A percentile compares a stretch with the other conserved stretches of the same genome.
phyloP scores from a whole-genome alignment of 1,284 basidiomycete species.

The Ustilago hordei region DNA sequence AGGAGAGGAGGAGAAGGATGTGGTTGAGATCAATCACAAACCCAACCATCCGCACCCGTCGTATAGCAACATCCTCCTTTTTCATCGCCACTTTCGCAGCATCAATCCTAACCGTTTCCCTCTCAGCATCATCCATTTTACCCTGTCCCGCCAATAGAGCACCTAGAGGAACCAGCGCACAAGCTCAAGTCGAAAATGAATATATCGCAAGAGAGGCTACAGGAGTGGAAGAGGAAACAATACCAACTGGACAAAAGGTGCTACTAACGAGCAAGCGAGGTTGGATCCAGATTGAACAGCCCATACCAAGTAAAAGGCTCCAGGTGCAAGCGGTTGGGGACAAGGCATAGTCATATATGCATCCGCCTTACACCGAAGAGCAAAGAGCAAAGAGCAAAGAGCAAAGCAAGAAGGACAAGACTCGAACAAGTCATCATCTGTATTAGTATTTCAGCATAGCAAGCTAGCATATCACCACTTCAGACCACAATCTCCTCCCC shows the following conservation, averaged over 20 bases:
- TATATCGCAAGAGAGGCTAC: background rate
- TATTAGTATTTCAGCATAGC: background rate
- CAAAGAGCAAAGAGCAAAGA: background rate
- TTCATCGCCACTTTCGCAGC: constrained; percentile 56
- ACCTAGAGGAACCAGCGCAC: background rate
- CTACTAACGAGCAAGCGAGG: constrained; percentile 49
- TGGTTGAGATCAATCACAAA: constrained; percentile 16
- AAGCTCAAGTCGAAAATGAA: constrained; percentile 2
- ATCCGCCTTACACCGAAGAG: background rate
- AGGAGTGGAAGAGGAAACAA: background rate
- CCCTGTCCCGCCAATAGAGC: constrained; percentile 54
- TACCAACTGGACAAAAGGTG: constrained; percentile 43
- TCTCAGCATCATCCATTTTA: constrained; percentile 54
- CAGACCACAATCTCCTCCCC: background rate
- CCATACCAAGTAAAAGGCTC: background rate
- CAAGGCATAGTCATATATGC: background rate
- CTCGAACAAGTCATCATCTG: too few relatives aligned
- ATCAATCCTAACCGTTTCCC: constrained; percentile 51
- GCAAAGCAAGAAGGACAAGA: background rate
- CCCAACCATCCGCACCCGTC: constrained; percentile 29
- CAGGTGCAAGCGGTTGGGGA: background rate
- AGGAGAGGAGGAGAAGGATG: constrained; percentile 5
- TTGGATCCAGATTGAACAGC: constrained; percentile 59
- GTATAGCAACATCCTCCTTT: constrained; percentile 46
- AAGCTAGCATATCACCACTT: background rate